Percentiles rank a stretch among this genome's conserved stretches.
Conservation (phyloP, 2,329 filamentous ascomycete genomes). For the Emmonsiellopsis sp. region DNA sequence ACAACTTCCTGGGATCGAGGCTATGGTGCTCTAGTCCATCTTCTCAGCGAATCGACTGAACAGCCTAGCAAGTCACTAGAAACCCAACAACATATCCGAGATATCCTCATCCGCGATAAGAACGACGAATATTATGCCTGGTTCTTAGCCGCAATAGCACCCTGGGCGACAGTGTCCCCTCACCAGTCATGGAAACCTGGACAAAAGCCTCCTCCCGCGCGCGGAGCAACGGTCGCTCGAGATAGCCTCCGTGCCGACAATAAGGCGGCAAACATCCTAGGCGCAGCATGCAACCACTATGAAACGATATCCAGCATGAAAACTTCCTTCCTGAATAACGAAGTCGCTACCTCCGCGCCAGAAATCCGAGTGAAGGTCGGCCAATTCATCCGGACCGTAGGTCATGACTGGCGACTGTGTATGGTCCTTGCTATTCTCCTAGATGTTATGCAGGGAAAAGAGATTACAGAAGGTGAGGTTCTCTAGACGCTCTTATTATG, state of each 20-base stretch:
- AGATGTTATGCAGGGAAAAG: constrained; percentile 25
- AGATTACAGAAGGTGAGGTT: constrained; percentile 22
- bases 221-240: constrained; percentile 54
- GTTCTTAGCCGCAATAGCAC: constrained; percentile 64
- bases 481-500: background rate
- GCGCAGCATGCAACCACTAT: constrained; percentile 54
- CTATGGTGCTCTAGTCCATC: constrained; percentile 53
- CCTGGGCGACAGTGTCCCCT: constrained; percentile 53
- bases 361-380: constrained; percentile 30
- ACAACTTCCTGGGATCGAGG: constrained; percentile 51
- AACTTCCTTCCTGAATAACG: constrained; percentile 18
- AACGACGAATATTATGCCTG: constrained; percentile 65
- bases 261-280: constrained; percentile 60
- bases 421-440: constrained; percentile 30
- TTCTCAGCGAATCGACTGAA: constrained; percentile 29
- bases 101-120: constrained; percentile 50
- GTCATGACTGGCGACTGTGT: constrained; percentile 31
- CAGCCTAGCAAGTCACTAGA: constrained; percentile 22
- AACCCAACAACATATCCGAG: constrained; percentile 19
- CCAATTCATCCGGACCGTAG: constrained; percentile 25
- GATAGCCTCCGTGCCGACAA: constrained; percentile 75
- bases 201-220: constrained; percentile 47
- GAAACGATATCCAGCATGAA: constrained; percentile 56
- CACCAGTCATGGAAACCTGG: constrained; percentile 27
- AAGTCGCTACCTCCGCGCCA: constrained; percentile 19